Evolutionary conservation across 352 stramenopile species (phyloP).

Genomic region (Pelagophyceae sp.): DNA sequence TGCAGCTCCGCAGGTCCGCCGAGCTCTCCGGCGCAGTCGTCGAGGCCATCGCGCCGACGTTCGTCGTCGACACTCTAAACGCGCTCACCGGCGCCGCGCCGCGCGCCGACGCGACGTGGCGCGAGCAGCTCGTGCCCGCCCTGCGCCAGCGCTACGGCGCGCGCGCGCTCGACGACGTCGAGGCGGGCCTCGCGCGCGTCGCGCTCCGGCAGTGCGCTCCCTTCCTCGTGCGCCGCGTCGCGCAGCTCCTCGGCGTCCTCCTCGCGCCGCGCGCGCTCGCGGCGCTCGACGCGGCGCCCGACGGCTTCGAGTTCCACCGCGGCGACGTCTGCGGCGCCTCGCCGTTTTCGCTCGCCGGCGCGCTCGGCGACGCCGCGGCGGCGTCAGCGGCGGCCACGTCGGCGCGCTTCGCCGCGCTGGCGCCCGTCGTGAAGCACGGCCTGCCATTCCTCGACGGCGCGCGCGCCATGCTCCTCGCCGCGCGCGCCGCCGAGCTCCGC

Average conservation of each 20-base stretch:
- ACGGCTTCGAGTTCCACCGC: conserved; percentile 60
- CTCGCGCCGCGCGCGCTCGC: conserved; percentile 43
- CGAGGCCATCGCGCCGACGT: neutral
- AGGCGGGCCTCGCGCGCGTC: conserved; percentile 62
- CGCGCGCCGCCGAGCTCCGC: conserved; percentile 61
- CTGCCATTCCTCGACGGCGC: conserved; percentile 60
- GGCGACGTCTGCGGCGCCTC: conserved; percentile 55
- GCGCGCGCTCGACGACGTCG: conserved; percentile 55
- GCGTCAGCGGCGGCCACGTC: neutral
- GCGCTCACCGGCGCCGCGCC: conserved; percentile 31
- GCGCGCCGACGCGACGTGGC: conserved; percentile 31
- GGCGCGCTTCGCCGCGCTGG: neutral
- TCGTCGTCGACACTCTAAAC: conserved; percentile 34
- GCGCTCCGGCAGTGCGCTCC: conserved; percentile 44
- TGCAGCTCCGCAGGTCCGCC: conserved; percentile 48
- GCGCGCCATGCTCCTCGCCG: conserved; percentile 63
- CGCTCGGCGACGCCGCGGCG: neutral
- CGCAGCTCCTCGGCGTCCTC: conserved; percentile 51
- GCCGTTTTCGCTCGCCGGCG: conserved; percentile 4
- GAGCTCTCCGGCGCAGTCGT: neutral
- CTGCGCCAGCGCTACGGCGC: conserved; percentile 61
- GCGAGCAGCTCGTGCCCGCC: conserved; percentile 28
- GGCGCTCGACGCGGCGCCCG: conserved; percentile 45
- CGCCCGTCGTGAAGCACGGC: conserved; percentile 61
- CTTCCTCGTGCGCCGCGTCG: conserved; percentile 49